phyloP scores from a whole-genome alignment of 2,329 filamentous ascomycete genomes.

The Penicillium sp. region DNA sequence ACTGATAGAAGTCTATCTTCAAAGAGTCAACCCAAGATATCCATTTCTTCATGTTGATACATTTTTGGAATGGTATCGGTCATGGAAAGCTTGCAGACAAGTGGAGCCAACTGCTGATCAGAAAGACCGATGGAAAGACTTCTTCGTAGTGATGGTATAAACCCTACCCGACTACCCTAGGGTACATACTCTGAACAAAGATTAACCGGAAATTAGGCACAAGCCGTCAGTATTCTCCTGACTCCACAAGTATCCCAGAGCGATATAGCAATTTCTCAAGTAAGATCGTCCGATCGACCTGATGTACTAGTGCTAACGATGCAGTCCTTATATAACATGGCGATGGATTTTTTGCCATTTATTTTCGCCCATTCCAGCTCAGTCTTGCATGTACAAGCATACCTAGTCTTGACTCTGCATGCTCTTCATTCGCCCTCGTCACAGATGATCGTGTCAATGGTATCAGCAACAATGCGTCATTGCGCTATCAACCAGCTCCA shows the following conservation, averaged over 20 bases:
- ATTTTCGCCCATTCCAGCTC: conserved; percentile 11
- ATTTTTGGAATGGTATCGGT: conserved; percentile 17
- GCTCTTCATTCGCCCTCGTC: conserved; percentile 22
- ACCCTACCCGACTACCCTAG: neutral
- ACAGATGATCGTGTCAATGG: conserved; percentile 19
- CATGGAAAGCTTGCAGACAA: conserved; percentile 11
- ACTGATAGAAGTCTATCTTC: conserved; percentile 14
- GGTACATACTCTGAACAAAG: neutral
- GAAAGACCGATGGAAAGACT: conserved; percentile 16
- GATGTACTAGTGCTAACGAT: neutral
- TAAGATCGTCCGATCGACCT: neutral
- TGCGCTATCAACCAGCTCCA: conserved; percentile 20
- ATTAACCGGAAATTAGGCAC: conserved; percentile 5
- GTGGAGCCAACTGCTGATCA: neutral
- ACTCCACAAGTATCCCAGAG: conserved; percentile 16
- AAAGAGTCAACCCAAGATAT: conserved; percentile 23
- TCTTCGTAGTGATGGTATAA: conserved; percentile 20
- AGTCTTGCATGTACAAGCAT: conserved; percentile 20
- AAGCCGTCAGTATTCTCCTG: conserved; percentile 18
- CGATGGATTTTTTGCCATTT: conserved; percentile 11
- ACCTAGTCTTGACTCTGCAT: conserved; percentile 20
- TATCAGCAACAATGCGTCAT: conserved; percentile 19
- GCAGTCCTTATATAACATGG: conserved; percentile 16
- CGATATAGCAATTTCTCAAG: conserved; percentile 14
- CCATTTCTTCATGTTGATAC: conserved; percentile 17